Evolutionary conservation across 2,329 filamentous ascomycete species (phyloP), one percentile per base, ranked within the genome.

Genomic region (Aspergillus viridinutans): DNA sequence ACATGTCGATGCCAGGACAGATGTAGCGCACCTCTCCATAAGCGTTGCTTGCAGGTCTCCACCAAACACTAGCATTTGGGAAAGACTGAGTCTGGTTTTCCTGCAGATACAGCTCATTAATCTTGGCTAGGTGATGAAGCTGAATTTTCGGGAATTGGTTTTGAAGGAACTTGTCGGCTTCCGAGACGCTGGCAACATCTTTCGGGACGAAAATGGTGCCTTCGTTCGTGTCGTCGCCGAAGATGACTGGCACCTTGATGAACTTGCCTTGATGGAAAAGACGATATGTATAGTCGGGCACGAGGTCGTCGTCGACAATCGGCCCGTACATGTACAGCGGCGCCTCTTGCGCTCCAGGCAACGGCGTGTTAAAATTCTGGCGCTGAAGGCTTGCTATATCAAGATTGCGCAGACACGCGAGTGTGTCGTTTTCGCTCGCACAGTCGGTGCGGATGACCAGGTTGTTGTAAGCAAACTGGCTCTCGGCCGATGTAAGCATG

Each of bases 21-120:
- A 78, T 85, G 69, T 88, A 88, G 4, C 85, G 78, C 63, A 88
- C 78, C 61, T 89, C 85, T 17, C 85, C 85, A 61, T 88, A 87
- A 3, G 80, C 83, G 48, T 83, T 79, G 57, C 79, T 76, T 0
- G 80, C 76, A 53, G 85, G 81, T 1, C 80, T 79, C 83, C 85
- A 89, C 71, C 81, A 87, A 35, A 75, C 71, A 1, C 83, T 82
- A 0, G 73, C 66, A 50, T 71, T 69, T 0, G 80, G 77, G 63
- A 83, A 86, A 3, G 69, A 70, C 0, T 72, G 65, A 4, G 69
- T 74, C 42, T 74, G 67, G 48, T 78, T 71, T 32, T 75, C 64
- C 32, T 80, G 79, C 12, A 86, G 82, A 66, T 87, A 90, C 21
- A 84, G 72, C 0, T 65, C 49, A 65, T 85, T 81, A 60, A 88